Evolutionary conservation across 2,329 filamentous ascomycete genomes (phyloP).

Genomic region (Cercospora zeina): DNA sequence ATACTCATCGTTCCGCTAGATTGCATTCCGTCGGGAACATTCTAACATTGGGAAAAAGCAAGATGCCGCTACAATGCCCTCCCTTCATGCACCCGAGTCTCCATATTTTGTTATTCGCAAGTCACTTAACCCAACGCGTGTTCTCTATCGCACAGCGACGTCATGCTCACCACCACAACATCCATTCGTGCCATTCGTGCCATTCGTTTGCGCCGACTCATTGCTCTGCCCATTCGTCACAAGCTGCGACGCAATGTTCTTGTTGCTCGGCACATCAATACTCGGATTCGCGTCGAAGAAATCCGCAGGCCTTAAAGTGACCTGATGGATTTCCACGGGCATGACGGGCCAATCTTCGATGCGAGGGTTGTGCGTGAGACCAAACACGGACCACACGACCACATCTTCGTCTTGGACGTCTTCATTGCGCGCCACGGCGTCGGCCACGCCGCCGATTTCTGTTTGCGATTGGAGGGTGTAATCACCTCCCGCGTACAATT

Average conservation of each 20-base stretch:
- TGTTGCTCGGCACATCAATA: slow-evolving; percentile 51
- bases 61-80: not conserved
- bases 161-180: not conserved
- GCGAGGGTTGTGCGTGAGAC: slow-evolving; percentile 55
- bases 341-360: slow-evolving; percentile 55
- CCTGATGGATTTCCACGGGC: slow-evolving; percentile 51
- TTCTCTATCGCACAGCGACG: not conserved
- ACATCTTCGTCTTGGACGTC: slow-evolving; percentile 49
- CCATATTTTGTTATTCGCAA: not conserved
- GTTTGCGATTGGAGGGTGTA: slow-evolving; percentile 51
- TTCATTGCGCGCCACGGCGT: slow-evolving; percentile 48
- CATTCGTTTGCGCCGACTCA: slow-evolving; percentile 3
- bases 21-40: not conserved
- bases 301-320: slow-evolving; percentile 53
- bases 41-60: not conserved
- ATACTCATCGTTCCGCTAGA: no score
- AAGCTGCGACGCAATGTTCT: slow-evolving; percentile 24
- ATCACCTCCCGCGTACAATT: slow-evolving; percentile 53
- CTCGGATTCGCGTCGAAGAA: slow-evolving; percentile 57
- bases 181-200: not conserved
- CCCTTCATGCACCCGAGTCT: not conserved
- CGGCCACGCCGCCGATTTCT: slow-evolving; percentile 49
- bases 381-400: slow-evolving; percentile 54
- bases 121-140: not conserved
- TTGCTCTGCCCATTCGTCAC: slow-evolving; percentile 18